A percentile compares a stretch with the other conserved stretches of the same genome.
Conservation (phyloP, 306 rosid genomes). For the Leucaena leucocephala region DNA sequence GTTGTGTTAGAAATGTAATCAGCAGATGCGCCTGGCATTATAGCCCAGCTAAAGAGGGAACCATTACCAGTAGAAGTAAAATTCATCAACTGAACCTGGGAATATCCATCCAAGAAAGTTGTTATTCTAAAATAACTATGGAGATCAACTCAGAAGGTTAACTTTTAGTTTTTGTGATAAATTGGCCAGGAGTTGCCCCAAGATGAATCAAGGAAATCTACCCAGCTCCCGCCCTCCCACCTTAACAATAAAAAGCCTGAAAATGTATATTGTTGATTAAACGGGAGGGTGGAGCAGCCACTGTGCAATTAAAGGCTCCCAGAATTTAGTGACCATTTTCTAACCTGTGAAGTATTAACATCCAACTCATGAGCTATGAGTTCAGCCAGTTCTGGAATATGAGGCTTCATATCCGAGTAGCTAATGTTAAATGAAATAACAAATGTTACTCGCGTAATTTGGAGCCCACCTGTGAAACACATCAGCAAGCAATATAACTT, state of each 20-base stretch:
- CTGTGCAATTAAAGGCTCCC: constrained; percentile 1
- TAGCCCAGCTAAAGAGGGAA: constrained; percentile 64
- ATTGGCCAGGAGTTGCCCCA: constrained; percentile 19
- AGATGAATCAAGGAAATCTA: constrained; percentile 21
- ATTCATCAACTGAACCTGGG: constrained; percentile 69
- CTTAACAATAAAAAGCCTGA: constrained; percentile 18
- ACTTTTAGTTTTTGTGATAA: constrained; percentile 6
- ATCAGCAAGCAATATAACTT: constrained; percentile 13
- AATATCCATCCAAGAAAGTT: constrained; percentile 37
- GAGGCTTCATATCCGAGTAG: constrained; percentile 71
- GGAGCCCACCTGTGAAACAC: constrained; percentile 54
- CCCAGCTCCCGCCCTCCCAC: constrained; percentile 25
- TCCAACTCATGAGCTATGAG: constrained; percentile 74
- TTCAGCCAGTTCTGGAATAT: constrained; percentile 58
- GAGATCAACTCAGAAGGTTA: constrained; percentile 2
- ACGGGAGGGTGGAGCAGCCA: constrained; percentile 14
- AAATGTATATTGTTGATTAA: constrained; percentile 1
- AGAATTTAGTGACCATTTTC: constrained; percentile 34
- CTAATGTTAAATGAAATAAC: constrained; percentile 71
- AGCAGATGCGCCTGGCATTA: constrained; percentile 57
- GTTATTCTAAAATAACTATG: constrained; percentile 28
- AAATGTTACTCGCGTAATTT: constrained; percentile 62
- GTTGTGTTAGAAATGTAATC: constrained; percentile 64
- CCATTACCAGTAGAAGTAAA: constrained; percentile 56
- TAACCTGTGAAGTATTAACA: constrained; percentile 82